A percentile compares a stretch with the other conserved stretches of the same genome.
phyloP scores from a whole-genome alignment of 78 protist species.

The Monosiga brevicollis region DNA sequence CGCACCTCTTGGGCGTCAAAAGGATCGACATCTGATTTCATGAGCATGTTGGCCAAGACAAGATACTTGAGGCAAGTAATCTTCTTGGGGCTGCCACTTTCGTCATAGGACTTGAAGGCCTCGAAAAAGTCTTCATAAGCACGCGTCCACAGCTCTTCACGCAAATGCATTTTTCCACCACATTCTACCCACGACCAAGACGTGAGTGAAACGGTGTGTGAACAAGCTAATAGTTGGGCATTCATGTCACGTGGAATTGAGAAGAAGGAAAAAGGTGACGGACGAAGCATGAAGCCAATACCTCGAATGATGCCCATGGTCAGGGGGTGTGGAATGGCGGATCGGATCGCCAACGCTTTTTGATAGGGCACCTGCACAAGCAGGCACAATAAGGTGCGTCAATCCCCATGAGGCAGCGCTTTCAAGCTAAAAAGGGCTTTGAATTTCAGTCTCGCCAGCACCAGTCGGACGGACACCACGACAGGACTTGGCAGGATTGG shows the following conservation, averaged over 20 bases:
- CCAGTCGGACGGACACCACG: too few species aligned
- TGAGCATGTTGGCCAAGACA: conserved; percentile 86
- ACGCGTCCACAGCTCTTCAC: conserved; percentile 66
- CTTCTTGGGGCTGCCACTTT: conserved; percentile 69
- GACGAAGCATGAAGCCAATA: too few species aligned
- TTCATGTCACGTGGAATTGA: too few species aligned
- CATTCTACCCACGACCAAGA: too few species aligned
- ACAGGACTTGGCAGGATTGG: too few species aligned
- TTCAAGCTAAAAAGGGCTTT: too few species aligned
- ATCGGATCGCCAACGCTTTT: conserved; percentile 43
- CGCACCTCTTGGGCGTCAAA: conserved; percentile 83
- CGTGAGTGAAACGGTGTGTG: too few species aligned
- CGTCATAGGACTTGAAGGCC: conserved; percentile 95
- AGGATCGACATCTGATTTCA: conserved; percentile 77
- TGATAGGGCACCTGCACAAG: conserved; percentile 21
- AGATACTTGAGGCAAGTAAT: conserved; percentile 84
- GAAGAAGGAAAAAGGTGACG: too few species aligned
- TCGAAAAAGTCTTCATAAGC: conserved; percentile 91
- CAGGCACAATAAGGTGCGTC: too few species aligned
- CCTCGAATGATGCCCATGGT: conserved; percentile 84
- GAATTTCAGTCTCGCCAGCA: too few species aligned
- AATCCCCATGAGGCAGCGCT: too few species aligned
- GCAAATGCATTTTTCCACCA: conserved; percentile 92
- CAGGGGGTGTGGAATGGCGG: conserved; percentile 91
- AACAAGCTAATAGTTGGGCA: too few species aligned